Base-by-base conservation (phyloP, 805 yeast species). In the Kazachstania viticola region DNA sequence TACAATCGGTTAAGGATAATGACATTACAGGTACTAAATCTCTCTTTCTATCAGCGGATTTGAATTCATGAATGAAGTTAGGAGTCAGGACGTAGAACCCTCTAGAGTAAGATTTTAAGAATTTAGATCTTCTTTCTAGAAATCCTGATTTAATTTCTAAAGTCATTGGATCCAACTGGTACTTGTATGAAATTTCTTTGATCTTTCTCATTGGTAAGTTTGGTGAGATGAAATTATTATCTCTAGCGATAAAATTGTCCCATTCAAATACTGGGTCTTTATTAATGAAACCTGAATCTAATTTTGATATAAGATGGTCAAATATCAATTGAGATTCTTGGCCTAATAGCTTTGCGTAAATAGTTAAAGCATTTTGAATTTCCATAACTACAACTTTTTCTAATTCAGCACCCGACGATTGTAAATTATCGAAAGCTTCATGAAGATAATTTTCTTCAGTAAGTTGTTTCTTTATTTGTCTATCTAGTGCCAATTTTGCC, bases 41-140 rank as follows among this genome's bases (percentile, higher is more conserved):
- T 49, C 72, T 79, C 48, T 75, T 79, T 34, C 94, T 69, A 54
- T 87, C 95, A 3, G 74, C 57, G 1, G 84, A 58, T 61, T 85
- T 87, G 60, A 88, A 82, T 60, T 88, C 98, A 54, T 91, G 97
- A 34, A 88, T 61, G 48, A 73, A 85, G 35, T 76, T 75, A 35
- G 95, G 80, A 3, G 98, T 85, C 43, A 88, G 64, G 14, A 88
- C 95, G 51, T 84, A 91, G 75, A 80, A 91, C 3, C 91, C 94
- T 40, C 75, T 70, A 4, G 94, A 73, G 57, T 85, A 91, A n/a
- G 88, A 79, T 62, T 87, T 87, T 42, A 91, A 65, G 54, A 74
- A 87, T 64, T 88, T 88, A 5, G 96, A 82, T 47, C 94, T 70
- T 55, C 95, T 71, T 56, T 91, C 97, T 40, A 88, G 64, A 41